Conservation (phyloP, 805 yeast genomes). For the Myxozyma lipomycoides region DNA sequence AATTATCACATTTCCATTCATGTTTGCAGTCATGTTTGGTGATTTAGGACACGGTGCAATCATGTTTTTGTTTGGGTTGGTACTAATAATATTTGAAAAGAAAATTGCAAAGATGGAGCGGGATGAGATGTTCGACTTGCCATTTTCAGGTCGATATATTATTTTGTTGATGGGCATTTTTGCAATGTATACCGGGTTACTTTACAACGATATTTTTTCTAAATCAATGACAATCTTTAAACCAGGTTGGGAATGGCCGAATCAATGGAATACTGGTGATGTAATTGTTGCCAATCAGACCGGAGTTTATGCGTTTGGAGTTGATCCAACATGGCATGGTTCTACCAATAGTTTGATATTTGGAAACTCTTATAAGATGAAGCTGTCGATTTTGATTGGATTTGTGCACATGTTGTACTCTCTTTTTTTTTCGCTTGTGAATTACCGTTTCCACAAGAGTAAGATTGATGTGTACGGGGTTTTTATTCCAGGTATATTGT, state of each 20-base stretch:
- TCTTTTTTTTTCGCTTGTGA: conserved; percentile 75
- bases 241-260: conserved; percentile 95
- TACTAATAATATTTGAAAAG: conserved; percentile 69
- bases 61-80: conserved; percentile 66
- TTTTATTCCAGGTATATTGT: conserved; percentile 87
- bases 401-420: conserved; percentile 92
- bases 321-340: conserved; percentile 97
- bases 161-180: conserved; percentile 87
- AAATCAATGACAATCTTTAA: conserved; percentile 81
- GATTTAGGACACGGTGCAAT: conserved; percentile 95
- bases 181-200: conserved; percentile 90
- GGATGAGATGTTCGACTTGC: conserved; percentile 97
- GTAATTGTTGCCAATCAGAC: conserved; percentile 59
- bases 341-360: conserved; percentile 86
- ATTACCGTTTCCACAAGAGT: conserved; percentile 65
- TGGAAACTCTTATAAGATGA: conserved; percentile 96
- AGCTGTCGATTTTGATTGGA: conserved; percentile 90
- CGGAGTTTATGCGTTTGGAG: conserved; percentile 76
- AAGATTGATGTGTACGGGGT: conserved; percentile 82
- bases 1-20: conserved; percentile 90
- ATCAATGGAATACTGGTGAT: conserved; percentile 63
- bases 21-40: conserved; percentile 99
- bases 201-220: conserved; percentile 92
- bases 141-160: conserved; percentile 87
- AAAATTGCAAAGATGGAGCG: conserved; percentile 63